These are phyloP conservation scores for Gossypium australe DNA, from an alignment of 345 rosid genomes.

Conservation along the genomic window DNA sequence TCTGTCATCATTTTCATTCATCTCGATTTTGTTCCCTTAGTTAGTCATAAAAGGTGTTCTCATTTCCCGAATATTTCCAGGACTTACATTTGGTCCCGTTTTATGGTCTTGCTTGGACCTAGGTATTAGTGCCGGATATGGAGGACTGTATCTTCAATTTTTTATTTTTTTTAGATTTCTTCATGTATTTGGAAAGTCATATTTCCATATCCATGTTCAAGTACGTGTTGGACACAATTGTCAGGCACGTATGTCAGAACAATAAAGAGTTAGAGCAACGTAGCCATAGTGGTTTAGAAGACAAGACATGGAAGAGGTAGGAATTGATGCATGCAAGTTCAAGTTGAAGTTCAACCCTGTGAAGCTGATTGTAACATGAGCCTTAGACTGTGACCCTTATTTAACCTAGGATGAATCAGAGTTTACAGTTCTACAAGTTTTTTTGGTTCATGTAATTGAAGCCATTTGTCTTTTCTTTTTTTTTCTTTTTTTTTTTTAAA, in stretches of 20 bases:
- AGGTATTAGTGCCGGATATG: background rate
- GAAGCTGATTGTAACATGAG: background rate
- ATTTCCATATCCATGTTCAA: background rate
- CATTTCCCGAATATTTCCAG: background rate
- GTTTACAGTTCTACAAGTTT: background rate
- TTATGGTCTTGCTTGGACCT: background rate
- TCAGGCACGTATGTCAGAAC: background rate
- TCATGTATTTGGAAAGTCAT: background rate
- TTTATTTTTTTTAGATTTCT: background rate
- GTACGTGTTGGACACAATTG: background rate
- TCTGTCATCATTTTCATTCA: slow-evolving; percentile 7
- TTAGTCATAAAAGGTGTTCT: background rate
- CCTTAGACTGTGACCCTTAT: too few species aligned
- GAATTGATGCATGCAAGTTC: background rate
- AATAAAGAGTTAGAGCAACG: too few species aligned
- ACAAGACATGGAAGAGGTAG: background rate
- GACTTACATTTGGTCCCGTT: background rate
- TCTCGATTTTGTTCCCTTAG: slow-evolving; percentile 5
- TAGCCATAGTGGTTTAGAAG: too few species aligned
- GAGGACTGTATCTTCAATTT: background rate
- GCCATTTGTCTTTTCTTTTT: background rate
- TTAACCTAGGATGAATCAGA: background rate
- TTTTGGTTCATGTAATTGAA: background rate
- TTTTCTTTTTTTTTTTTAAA: background rate
- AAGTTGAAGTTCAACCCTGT: background rate